A percentile compares a stretch with the other conserved stretches of the same genome.
phyloP scores from a whole-genome alignment of 495 filamentous ascomycete species.

The Neurospora sp. region DNA sequence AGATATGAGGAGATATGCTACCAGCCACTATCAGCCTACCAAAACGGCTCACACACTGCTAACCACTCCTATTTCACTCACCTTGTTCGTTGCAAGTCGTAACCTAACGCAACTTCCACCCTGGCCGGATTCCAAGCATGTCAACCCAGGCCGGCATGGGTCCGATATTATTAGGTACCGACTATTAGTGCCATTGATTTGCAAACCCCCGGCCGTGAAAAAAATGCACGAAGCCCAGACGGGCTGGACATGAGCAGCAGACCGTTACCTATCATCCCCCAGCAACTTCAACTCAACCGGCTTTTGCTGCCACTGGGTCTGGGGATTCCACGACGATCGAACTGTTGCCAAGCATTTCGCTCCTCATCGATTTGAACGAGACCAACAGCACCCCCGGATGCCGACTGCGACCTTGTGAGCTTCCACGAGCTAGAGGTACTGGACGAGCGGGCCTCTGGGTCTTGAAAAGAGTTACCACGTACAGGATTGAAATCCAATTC shows the following conservation, averaged over 20 bases:
- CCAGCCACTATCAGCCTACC: background rate
- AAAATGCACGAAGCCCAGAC: background rate
- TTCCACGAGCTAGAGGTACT: no score
- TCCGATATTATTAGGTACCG: background rate
- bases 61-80: background rate
- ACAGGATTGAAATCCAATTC: background rate
- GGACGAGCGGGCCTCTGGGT: no score
- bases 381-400: background rate
- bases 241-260: background rate
- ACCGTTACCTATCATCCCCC: background rate
- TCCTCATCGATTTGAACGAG: slow-evolving; percentile 7
- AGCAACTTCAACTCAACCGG: no score
- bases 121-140: background rate
- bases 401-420: background rate
- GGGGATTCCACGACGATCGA: slow-evolving; percentile 10
- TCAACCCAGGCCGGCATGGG: background rate
- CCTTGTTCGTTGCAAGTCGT: background rate
- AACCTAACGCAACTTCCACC: background rate
- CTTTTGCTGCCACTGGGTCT: slow-evolving; percentile 2
- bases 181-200: background rate
- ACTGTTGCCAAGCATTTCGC: slow-evolving; percentile 5
- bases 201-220: background rate
- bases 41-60: background rate
- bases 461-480: no score
- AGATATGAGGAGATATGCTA: background rate